Percentiles rank a stretch among this genome's conserved stretches.
These are phyloP conservation scores for Pseudevernia furfuracea DNA, from an alignment of 495 filamentous ascomycete genomes.

Conservation along the genomic window DNA sequence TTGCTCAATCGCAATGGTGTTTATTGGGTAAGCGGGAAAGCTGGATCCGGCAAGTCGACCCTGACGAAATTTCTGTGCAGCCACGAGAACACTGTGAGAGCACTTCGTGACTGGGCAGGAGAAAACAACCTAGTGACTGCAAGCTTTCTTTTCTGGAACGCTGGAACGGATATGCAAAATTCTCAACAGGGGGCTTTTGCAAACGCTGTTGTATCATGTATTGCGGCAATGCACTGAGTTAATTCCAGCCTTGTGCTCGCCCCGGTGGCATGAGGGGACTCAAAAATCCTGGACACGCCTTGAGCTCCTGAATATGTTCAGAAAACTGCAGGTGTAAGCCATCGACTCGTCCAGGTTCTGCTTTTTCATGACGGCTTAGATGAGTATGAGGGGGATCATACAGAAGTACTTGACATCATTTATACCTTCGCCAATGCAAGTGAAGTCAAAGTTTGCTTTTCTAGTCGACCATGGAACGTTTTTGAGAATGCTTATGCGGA, in stretches of 20 bases:
- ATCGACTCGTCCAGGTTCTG: constrained; percentile 33
- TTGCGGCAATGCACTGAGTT: constrained; percentile 30
- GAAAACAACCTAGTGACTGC: constrained; percentile 30
- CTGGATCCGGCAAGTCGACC: too few species aligned
- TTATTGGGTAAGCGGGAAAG: too few species aligned
- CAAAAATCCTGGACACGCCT: background rate
- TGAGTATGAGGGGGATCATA: constrained; percentile 7
- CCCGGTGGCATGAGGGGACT: background rate
- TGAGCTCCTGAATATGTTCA: too few species aligned
- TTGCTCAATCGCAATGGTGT: constrained; percentile 30
- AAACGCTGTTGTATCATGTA: constrained; percentile 35
- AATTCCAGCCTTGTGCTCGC: constrained; percentile 21
- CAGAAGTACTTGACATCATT: constrained; percentile 24
- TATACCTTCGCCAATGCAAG: constrained; percentile 18
- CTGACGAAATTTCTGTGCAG: too few species aligned
- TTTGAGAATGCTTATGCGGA: constrained; percentile 35
- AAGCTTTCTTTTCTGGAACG: constrained; percentile 41
- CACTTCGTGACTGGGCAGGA: constrained; percentile 28
- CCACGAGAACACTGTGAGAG: constrained; percentile 15
- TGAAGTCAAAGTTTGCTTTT: constrained; percentile 41
- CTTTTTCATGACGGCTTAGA: too few species aligned
- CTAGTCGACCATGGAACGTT: constrained; percentile 42
- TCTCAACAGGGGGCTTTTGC: constrained; percentile 36
- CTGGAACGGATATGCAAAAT: constrained; percentile 33
- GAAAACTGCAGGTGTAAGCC: background rate